These are phyloP conservation scores for Protomyces macrosporus DNA, from an alignment of 1,139 yeast genomes.

Conservation along the genomic window DNA sequence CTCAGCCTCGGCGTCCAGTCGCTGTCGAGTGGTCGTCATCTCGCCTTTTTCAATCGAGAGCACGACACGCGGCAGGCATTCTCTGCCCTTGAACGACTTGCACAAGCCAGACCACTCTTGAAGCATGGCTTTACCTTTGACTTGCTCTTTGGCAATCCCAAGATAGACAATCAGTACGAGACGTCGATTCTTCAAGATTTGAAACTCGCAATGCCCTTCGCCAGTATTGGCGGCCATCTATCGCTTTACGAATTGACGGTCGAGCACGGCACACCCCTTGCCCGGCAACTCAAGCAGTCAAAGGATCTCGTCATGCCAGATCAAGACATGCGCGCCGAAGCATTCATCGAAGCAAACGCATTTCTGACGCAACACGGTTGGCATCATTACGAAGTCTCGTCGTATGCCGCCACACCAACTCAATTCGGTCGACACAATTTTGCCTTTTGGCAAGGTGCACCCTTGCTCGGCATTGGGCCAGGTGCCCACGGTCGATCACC, in stretches of 20 bases:
- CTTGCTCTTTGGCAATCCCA: constrained; percentile 21
- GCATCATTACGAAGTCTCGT: constrained; percentile 19
- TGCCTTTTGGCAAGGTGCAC: constrained; percentile 22
- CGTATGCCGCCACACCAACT: not conserved
- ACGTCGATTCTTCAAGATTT: not conserved
- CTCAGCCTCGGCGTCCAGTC: constrained; percentile 22
- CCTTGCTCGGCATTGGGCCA: constrained; percentile 22
- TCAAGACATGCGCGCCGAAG: constrained; percentile 8
- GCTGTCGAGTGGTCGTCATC: not conserved
- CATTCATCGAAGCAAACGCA: constrained; percentile 4
- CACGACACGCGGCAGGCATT: constrained; percentile 4
- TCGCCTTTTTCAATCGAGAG: constrained; percentile 7
- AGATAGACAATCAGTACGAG: not conserved
- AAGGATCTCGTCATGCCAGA: constrained; percentile 3
- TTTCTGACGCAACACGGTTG: not conserved
- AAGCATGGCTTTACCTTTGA: constrained; percentile 22
- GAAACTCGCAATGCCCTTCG: constrained; percentile 13
- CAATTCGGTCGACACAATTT: constrained; percentile 12
- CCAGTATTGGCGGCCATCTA: constrained; percentile 18
- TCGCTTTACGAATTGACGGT: constrained; percentile 19
- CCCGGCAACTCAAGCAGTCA: not conserved
- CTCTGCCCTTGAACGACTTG: constrained; percentile 10
- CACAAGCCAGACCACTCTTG: not conserved
- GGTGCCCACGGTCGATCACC: constrained; percentile 23
- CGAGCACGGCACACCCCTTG: constrained; percentile 15